These are phyloP conservation scores for Aspergillus felis DNA, from an alignment of 2,329 filamentous ascomycete genomes.

Conservation along the genomic window DNA sequence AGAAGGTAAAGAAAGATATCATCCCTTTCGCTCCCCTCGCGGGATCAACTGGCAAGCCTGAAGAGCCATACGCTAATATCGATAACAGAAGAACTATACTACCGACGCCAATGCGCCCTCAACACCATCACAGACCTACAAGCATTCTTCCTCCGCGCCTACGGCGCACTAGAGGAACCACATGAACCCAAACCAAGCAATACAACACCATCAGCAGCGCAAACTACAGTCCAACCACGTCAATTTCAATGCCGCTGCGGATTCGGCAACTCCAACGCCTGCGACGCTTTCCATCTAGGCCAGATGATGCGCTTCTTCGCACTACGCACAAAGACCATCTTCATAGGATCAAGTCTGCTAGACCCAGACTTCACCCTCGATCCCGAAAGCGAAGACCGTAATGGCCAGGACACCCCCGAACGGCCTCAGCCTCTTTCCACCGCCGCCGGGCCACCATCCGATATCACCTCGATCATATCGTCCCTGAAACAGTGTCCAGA, in stretches of 20 bases:
- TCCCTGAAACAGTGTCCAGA: conserved; percentile 40
- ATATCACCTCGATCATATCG: conserved; percentile 32
- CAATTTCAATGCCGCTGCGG: conserved; percentile 40
- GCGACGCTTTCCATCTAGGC: conserved; percentile 43
- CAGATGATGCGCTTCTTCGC: conserved; percentile 44
- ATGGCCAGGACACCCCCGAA: conserved; percentile 4
- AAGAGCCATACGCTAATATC: conserved; percentile 1
- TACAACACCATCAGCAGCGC: conserved; percentile 9
- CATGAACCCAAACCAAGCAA: conserved; percentile 13
- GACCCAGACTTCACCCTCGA: conserved; percentile 29
- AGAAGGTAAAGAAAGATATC: conserved; percentile 33
- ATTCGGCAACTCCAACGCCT: conserved; percentile 40
- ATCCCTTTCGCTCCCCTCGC: background rate
- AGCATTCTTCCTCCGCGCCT: conserved; percentile 39
- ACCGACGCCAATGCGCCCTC: conserved; percentile 38
- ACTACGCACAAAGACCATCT: conserved; percentile 38
- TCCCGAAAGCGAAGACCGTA: conserved; percentile 11
- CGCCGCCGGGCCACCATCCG: conserved; percentile 16
- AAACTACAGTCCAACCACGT: conserved; percentile 19
- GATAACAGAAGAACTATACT: conserved; percentile 39
- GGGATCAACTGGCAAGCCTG: background rate
- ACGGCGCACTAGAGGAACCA: conserved; percentile 34
- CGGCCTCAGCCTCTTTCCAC: background rate
- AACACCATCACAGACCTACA: conserved; percentile 43
- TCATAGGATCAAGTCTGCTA: conserved; percentile 38